These are phyloP conservation scores for Penicillium riverlandense DNA, from an alignment of 495 filamentous ascomycete species.

Conservation along the genomic window DNA sequence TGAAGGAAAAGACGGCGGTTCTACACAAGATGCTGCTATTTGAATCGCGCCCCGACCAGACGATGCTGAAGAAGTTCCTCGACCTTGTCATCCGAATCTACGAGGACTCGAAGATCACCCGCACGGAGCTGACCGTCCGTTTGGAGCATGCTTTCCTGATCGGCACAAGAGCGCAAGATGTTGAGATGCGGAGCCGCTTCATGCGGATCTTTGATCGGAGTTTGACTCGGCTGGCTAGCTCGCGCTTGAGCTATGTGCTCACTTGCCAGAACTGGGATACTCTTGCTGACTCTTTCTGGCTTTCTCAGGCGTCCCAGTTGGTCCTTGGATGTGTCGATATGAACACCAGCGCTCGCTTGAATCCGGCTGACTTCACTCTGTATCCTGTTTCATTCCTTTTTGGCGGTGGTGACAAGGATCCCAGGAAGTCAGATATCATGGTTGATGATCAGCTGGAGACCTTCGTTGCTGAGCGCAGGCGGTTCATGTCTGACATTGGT, in stretches of 20 bases:
- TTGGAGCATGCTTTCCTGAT: conserved; percentile 98
- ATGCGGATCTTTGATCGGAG: conserved; percentile 90
- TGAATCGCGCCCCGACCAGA: conserved; percentile 72
- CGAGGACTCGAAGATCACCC: conserved; percentile 88
- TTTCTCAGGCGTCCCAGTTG: conserved; percentile 87
- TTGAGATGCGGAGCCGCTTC: conserved; percentile 95
- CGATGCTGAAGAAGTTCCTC: conserved; percentile 83
- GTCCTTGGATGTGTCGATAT: conserved; percentile 86
- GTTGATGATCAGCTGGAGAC: conserved; percentile 73
- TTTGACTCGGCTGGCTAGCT: conserved; percentile 77
- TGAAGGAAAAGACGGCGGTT: conserved; percentile 97
- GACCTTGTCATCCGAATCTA: conserved; percentile 96
- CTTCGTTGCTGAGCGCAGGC: conserved; percentile 67
- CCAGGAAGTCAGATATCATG: conserved; percentile 63
- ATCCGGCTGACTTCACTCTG: conserved; percentile 75
- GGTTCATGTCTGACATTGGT: conserved; percentile 74
- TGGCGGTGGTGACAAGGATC: conserved; percentile 55
- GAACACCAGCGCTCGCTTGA: conserved; percentile 64
- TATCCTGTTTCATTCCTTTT: conserved; percentile 65
- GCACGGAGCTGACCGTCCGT: conserved; percentile 90
- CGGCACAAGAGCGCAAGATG: conserved; percentile 86
- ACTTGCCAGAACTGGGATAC: conserved; percentile 97
- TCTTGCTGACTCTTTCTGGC: conserved; percentile 89
- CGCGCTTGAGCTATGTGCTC: conserved; percentile 79
- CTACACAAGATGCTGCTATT: conserved; percentile 96